Evolutionary conservation across 108 stramenopile species (phyloP).

Genomic region (Cylindrotheca closterium): DNA sequence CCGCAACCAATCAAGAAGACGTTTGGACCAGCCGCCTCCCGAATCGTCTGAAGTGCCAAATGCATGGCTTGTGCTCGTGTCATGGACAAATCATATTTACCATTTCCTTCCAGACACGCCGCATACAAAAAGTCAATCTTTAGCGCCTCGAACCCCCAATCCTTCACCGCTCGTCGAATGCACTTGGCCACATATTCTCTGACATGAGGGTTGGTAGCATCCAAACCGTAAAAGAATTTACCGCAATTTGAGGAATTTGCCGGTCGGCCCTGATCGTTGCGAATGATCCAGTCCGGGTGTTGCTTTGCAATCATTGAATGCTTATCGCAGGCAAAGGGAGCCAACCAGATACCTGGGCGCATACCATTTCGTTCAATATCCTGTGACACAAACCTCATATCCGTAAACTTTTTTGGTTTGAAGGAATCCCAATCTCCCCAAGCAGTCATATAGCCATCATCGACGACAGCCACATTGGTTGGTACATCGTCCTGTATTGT

Average conservation of each 20-base stretch:
- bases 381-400: slow-evolving; percentile 68
- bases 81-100: slow-evolving; percentile 80
- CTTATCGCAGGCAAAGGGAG: slow-evolving; percentile 91
- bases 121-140: slow-evolving; percentile 95
- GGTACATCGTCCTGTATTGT: slow-evolving; percentile 56
- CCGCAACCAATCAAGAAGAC: slow-evolving; percentile 90
- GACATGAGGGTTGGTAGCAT: slow-evolving; percentile 88
- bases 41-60: slow-evolving; percentile 80
- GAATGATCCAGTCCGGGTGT: slow-evolving; percentile 95
- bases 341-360: slow-evolving; percentile 90
- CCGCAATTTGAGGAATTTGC: slow-evolving; percentile 93
- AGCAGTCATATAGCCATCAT: slow-evolving; percentile 94
- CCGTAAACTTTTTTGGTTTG: slow-evolving; percentile 73
- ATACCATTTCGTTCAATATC: slow-evolving; percentile 69
- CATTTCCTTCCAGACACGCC: slow-evolving; percentile 84
- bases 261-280: slow-evolving; percentile 65
- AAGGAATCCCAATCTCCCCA: slow-evolving; percentile 94
- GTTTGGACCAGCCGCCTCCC: slow-evolving; percentile 77
- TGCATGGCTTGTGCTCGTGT: slow-evolving; percentile 89
- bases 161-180: slow-evolving; percentile 75
- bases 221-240: slow-evolving; percentile 92
- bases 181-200: slow-evolving; percentile 62
- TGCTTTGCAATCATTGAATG: slow-evolving; percentile 63
- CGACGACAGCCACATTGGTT: slow-evolving; percentile 83
- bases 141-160: slow-evolving; percentile 87